Conservation (phyloP, 1,139 yeast species). For the Lodderomyces oxycetoniae region DNA sequence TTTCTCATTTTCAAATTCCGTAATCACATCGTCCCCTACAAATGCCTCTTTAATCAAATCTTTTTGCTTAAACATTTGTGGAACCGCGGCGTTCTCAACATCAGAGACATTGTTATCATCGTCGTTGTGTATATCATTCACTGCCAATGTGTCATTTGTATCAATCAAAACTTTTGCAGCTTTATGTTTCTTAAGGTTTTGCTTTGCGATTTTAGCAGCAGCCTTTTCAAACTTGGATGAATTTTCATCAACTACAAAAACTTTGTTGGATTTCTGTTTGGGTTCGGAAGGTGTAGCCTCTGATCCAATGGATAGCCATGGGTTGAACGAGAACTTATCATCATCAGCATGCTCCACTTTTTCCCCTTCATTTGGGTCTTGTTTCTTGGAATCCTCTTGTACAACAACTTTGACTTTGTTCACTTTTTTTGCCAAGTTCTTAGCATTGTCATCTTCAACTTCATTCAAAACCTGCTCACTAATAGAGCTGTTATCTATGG, state of each 20-base stretch:
- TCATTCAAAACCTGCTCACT: slow-evolving; percentile 45
- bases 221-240: slow-evolving; percentile 54
- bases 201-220: slow-evolving; percentile 48
- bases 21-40: slow-evolving; percentile 92
- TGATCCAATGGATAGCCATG: slow-evolving; percentile 57
- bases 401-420: slow-evolving; percentile 21
- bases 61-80: slow-evolving; percentile 64
- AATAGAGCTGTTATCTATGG: slow-evolving; percentile 41
- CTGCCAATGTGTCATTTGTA: slow-evolving; percentile 41
- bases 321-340: slow-evolving; percentile 48
- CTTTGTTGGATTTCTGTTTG: slow-evolving; percentile 48
- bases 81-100: slow-evolving; percentile 29
- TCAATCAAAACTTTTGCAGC: slow-evolving; percentile 45
- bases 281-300: slow-evolving; percentile 20
- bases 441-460: slow-evolving; percentile 50
- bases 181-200: slow-evolving; percentile 34
- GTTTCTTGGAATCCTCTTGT: slow-evolving; percentile 1
- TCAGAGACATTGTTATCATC: slow-evolving; percentile 35
- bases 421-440: slow-evolving; percentile 40
- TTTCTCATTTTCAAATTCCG: slow-evolving; percentile 76
- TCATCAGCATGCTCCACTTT: slow-evolving; percentile 12
- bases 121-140: slow-evolving; percentile 18
- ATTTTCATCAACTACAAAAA: slow-evolving; percentile 51
- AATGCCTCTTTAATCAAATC: slow-evolving; percentile 86
- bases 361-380: slow-evolving; percentile 6